Evolutionary conservation across 441 rosid genomes (phyloP).

Genomic region (Manihot esculenta): DNA sequence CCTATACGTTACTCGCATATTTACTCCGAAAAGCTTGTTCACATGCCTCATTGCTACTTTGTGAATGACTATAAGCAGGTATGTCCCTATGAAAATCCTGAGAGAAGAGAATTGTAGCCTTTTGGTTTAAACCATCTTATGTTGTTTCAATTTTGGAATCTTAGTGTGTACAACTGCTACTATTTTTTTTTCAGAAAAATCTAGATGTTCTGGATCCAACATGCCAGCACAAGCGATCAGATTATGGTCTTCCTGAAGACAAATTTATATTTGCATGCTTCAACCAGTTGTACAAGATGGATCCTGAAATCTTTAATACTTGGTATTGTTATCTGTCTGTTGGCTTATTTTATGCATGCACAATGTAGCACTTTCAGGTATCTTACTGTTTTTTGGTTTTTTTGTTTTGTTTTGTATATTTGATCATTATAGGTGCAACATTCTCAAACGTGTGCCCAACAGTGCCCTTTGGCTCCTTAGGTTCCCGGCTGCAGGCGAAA

Average conservation of each 20-base stretch:
- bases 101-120: neutral
- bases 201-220: conserved; percentile 82
- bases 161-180: conserved; percentile 16
- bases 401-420: neutral
- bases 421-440: conserved; percentile 99
- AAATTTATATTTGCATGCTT: conserved; percentile 98
- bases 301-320: conserved; percentile 88
- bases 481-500: conserved; percentile 99
- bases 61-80: conserved; percentile 99
- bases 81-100: conserved; percentile 14
- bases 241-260: conserved; percentile 96
- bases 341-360: neutral
- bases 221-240: conserved; percentile 75
- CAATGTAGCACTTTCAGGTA: neutral
- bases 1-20: conserved; percentile 70
- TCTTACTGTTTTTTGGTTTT: neutral
- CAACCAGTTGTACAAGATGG: conserved; percentile 99
- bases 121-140: conserved; percentile 1
- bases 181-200: conserved; percentile 64
- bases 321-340: conserved; percentile 49
- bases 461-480: conserved; percentile 99
- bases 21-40: conserved; percentile 97
- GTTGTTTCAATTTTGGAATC: neutral
- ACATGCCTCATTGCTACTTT: conserved; percentile 96
- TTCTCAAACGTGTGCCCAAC: conserved; percentile 92